Evolutionary conservation across 2,329 filamentous ascomycete species (phyloP), one percentile per base, ranked within the genome.

Genomic region (Sodiomyces alkalinus): DNA sequence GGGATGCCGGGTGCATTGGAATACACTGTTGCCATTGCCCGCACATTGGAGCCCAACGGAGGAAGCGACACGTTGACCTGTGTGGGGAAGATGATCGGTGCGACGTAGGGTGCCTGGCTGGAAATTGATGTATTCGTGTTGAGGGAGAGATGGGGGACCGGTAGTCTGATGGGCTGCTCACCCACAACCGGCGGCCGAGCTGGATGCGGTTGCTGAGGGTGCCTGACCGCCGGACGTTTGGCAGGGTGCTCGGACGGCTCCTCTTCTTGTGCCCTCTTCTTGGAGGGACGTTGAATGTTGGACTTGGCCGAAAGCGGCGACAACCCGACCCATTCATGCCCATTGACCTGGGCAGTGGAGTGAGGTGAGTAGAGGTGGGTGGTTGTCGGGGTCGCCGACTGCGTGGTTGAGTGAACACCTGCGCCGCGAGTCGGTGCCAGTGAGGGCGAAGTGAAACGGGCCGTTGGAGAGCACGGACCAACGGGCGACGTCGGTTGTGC

Each of bases 11-110:
- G n/a, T n/a, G n/a, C n/a, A n/a, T n/a, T n/a, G 26, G 73, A 64
- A 47, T 80, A 93, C 2, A 85, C 76, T 12, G 79, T 72, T 6
- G 78, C 67, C 75, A 92, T 86, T 7, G 82, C 70, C 27, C 80
- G 71, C 19, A 66, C 53, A n/a, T 64, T 61, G 9, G 65, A 56
- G 10, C 66, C 65, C 11, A 80, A 50, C 3, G 75, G 67, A 10
- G 76, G 74, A 7, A 80, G 56, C 14, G 77, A 74, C 14, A 73
- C 55, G 5, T 52, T 44, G 13, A 49, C 60, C 50, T 22, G 54
- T 53, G 54, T 44, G 25, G 53, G 46, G 36, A 58, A 66, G 22
- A 55, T 50, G 7, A 53, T 47, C 21, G 55, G 40, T 12, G 45
- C 33, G 7, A 53, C 43, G 32, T 55, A 58, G 24, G 52, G 41